A percentile compares a stretch with the other conserved stretches of the same genome.
Evolutionary conservation across 768 basidiomycete species (phyloP).

Genomic region (Tephrocybe sp.): DNA sequence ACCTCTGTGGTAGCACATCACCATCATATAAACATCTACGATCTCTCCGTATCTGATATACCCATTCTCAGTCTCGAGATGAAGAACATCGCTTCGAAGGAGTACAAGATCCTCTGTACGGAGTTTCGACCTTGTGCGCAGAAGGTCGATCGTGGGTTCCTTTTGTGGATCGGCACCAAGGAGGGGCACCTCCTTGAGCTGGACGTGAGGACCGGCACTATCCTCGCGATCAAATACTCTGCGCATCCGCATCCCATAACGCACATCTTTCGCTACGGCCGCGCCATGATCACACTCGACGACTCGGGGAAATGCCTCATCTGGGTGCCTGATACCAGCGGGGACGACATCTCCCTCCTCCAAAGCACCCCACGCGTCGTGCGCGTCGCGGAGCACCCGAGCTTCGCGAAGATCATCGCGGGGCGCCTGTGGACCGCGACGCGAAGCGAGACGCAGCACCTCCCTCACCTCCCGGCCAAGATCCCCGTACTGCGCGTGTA

Average conservation of each 20-base stretch:
- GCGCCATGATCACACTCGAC: conserved; percentile 78
- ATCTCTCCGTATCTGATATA: conserved; percentile 46
- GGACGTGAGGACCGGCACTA: conserved; percentile 60
- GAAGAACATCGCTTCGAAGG: conserved; percentile 62
- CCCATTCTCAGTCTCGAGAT: conserved; percentile 57
- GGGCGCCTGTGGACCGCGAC: conserved; percentile 84
- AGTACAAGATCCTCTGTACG: conserved; percentile 71
- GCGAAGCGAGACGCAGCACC: conserved; percentile 49
- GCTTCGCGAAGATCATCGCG: conserved; percentile 72
- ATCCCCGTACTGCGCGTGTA: conserved; percentile 81
- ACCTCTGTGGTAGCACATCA: conserved; percentile 56
- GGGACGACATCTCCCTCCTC: conserved; percentile 44
- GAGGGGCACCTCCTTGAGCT: conserved; percentile 87
- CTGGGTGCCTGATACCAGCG: conserved; percentile 52
- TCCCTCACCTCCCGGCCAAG: conserved; percentile 34
- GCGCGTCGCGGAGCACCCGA: conserved; percentile 79
- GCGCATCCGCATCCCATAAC: conserved; percentile 69
- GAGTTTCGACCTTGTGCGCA: conserved; percentile 64
- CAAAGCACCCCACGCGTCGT: conserved; percentile 54
- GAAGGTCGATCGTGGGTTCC: conserved; percentile 52
- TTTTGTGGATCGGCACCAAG: conserved; percentile 87
- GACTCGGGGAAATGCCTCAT: conserved; percentile 82
- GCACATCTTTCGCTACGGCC: conserved; percentile 71
- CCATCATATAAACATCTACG: conserved; percentile 64
- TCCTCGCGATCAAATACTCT: conserved; percentile 57